Base-by-base conservation (phyloP, 805 yeast genomes). In the Saturnispora diversa region DNA sequence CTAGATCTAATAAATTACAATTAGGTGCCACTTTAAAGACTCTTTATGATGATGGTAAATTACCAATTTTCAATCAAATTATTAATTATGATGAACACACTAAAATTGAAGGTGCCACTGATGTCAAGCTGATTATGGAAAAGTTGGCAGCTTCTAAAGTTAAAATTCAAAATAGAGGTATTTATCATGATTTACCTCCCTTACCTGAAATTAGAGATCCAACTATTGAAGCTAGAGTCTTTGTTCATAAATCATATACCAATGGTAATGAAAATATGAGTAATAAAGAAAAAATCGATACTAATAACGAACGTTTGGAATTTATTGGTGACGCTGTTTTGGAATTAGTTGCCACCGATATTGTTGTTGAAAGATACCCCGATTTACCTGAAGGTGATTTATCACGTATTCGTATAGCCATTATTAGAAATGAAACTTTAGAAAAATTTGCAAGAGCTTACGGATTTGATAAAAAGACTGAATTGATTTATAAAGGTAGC, bases 261-360 rank as follows among this genome's bases (percentile, higher is more conserved):
- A 75, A 79, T 45, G 74, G 73, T 47, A 72, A 74, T 45, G 57
- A 73, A 5, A 75, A 74, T 48, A 58, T 80, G 35, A 64, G 74
- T n/a, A 74, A 70, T 37, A 58, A 63, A 4, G 90, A 81, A 48
- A 64, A 72, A 39, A 64, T 81, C 20, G 64, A 69, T 38, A 64
- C 78, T 2, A 88, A 85, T 51, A 84, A 90, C 57, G 97, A 88
- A 65, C 69, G 96, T 37, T 65, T 87, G 17, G 97, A 90, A 63
- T 90, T 86, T 54, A 64, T 85, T 32, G 97, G 97, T 12, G 97
- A 90, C 62, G 78, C 97, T 1, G 73, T 86, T 16, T 63, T 90
- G 44, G 83, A 84, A 54, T 72, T 72, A 40, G 65, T 80, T n/a
- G 77, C 83, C 40, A 80, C 96, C 0, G 64, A 72, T 43, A 68